Base-by-base conservation (phyloP, 768 basidiomycete species). In the Kwoniella dendrophila region DNA sequence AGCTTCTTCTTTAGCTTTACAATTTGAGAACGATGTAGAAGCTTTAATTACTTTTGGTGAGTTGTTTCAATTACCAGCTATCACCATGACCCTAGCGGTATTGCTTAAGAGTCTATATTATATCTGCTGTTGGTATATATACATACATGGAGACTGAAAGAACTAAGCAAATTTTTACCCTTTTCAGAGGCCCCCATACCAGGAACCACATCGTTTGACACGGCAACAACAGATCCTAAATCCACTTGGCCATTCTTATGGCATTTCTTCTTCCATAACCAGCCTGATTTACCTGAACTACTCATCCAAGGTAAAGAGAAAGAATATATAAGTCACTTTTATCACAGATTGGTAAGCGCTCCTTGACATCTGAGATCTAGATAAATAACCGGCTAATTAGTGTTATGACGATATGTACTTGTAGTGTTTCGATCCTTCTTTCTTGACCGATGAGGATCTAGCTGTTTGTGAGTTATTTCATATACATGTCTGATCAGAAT, bases 231-330 rank as follows among this genome's bases (percentile, higher is more conserved):
- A 0, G 63, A 63, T 20, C 63, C 56, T 10, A 48, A 45, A 16
- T 59, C 54, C 29, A 66, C 57, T 26, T 64, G 61, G 43, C 33
- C 53, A 6, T 44, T 63, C 24, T 24, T 70, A 26, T 73, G 56
- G 51, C 72, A 73, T 53, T 73, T 70, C 66, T 68, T 70, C 65
- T 73, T 73, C 57, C 72, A 73, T 50, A 59, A 49, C 20, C 51
- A 58, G 26, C 55, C 66, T 0, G 71, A 70, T 30, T 32, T 73
- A 4, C 69, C 71, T 18, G 71, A 70, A 47, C 10, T 64, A 14
- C 45, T 73, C 16, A 60, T 60, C 4, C 56, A 60, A 22, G 71
- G 66, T 18, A 66, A 64, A 53, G 71, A 73, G 64, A 30, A 55
- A 16, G 45, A 60, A 30, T 73, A 73, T 51, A 59, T 73, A 38